Evolutionary conservation across 2,329 filamentous ascomycete genomes (phyloP).

Genomic region (Fusarium graminum): DNA sequence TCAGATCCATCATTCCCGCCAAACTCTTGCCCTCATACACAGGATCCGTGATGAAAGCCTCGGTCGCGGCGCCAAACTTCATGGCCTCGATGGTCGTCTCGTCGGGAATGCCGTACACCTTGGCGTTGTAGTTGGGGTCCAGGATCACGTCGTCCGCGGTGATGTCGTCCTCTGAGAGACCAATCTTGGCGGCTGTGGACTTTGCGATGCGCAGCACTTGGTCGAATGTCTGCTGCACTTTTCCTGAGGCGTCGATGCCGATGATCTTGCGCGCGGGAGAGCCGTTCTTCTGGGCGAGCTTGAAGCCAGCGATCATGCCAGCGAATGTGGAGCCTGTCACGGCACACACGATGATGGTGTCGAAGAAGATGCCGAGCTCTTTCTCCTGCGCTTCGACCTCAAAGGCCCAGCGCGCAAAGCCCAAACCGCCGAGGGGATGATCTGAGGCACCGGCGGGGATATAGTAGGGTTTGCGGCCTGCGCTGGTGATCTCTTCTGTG

Average conservation of each 20-base stretch:
- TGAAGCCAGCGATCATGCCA: constrained; percentile 80
- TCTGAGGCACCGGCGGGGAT: constrained; percentile 79
- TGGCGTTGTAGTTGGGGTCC: constrained; percentile 73
- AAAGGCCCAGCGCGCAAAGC: constrained; percentile 78
- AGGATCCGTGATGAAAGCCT: constrained; percentile 80
- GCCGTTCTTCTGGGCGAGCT: constrained; percentile 66
- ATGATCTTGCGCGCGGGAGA: constrained; percentile 67
- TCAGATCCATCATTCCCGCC: constrained; percentile 77
- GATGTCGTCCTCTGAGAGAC: constrained; percentile 70
- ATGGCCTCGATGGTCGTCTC: constrained; percentile 76
- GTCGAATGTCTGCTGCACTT: constrained; percentile 67
- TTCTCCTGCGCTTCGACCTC: constrained; percentile 75
- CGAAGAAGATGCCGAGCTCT: constrained; percentile 73
- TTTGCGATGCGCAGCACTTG: constrained; percentile 77
- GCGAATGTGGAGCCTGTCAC: constrained; percentile 79
- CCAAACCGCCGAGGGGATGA: constrained; percentile 76
- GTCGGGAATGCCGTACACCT: constrained; percentile 76
- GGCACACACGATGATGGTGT: constrained; percentile 76
- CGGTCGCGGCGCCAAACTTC: constrained; percentile 74
- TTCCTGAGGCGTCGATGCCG: constrained; percentile 69
- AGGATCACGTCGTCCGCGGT: constrained; percentile 72
- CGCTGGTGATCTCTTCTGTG: constrained; percentile 63
- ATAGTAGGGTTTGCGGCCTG: constrained; percentile 74
- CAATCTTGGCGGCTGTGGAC: constrained; percentile 73
- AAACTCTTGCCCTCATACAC: constrained; percentile 83